Percentiles rank a stretch among this genome's conserved stretches.
These are phyloP conservation scores for Populus davidiana DNA, from an alignment of 345 rosid genomes.

Conservation along the genomic window DNA sequence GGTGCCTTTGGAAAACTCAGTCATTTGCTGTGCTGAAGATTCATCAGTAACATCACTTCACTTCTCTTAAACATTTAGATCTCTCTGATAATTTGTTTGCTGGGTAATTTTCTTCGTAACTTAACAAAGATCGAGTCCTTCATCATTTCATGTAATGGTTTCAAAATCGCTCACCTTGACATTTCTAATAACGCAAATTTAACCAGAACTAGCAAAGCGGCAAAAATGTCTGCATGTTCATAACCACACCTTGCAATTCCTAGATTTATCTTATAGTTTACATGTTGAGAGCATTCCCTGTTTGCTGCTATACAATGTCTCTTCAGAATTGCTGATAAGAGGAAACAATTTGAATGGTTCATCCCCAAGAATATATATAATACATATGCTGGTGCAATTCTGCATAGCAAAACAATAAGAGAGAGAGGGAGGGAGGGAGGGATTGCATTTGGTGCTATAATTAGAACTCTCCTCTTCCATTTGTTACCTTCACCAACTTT, in stretches of 20 bases:
- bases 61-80: not conserved
- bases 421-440: too few relatives aligned
- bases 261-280: conserved; percentile 7
- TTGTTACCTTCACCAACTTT: too few relatives aligned
- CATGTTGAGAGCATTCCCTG: conserved; percentile 4
- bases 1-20: not conserved
- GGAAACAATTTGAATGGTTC: conserved; percentile 13
- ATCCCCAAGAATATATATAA: not conserved
- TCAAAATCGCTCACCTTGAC: conserved; percentile 8
- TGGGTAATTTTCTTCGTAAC: conserved; percentile 14
- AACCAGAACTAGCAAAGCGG: conserved; percentile 3
- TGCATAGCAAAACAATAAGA: too few relatives aligned
- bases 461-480: too few relatives aligned
- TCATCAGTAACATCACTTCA: not conserved
- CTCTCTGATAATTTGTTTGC: not conserved
- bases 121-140: conserved; percentile 10
- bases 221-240: conserved; percentile 1
- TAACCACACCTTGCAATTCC: not conserved
- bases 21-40: not conserved
- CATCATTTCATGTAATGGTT: not conserved
- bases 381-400: too few relatives aligned
- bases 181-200: not conserved
- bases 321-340: conserved; percentile 3
- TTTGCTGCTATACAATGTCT: conserved; percentile 10
- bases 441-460: too few relatives aligned